These are phyloP conservation scores for Trichomonas gallinae DNA, from an alignment of 208 protist species.

Conservation along the genomic window DNA sequence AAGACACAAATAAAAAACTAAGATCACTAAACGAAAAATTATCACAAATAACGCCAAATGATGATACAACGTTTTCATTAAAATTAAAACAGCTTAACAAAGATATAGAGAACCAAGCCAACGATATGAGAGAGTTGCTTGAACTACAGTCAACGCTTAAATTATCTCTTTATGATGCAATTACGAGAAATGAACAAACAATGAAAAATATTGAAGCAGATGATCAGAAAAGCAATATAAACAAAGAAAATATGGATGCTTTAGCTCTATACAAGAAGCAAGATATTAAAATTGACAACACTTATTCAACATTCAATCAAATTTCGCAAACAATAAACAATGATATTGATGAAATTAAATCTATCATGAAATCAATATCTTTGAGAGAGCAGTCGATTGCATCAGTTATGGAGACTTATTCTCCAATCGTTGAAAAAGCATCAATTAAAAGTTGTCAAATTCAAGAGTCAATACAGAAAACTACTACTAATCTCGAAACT, in stretches of 20 bases:
- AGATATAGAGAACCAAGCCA: neutral
- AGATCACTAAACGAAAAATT: neutral
- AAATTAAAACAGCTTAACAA: neutral
- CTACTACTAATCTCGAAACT: neutral
- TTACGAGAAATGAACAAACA: neutral
- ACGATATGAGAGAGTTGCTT: neutral
- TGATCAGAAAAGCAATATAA: neutral
- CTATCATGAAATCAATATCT: neutral
- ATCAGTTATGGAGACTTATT: neutral
- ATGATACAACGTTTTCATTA: neutral
- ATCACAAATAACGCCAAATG: neutral
- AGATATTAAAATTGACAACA: neutral
- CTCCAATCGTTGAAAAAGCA: neutral
- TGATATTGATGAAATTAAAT: neutral
- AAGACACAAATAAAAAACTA: neutral
- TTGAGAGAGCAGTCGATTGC: neutral
- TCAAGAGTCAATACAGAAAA: neutral
- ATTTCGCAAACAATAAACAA: neutral
- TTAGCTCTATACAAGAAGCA: neutral
- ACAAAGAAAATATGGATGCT: neutral
- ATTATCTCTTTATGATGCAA: neutral
- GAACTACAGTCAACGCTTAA: neutral
- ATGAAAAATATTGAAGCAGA: neutral
- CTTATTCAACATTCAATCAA: neutral
- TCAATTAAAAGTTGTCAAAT: neutral